Conservation (phyloP, 225 moss, liverwort and hornwort species). For the Anthoceros angustus region DNA sequence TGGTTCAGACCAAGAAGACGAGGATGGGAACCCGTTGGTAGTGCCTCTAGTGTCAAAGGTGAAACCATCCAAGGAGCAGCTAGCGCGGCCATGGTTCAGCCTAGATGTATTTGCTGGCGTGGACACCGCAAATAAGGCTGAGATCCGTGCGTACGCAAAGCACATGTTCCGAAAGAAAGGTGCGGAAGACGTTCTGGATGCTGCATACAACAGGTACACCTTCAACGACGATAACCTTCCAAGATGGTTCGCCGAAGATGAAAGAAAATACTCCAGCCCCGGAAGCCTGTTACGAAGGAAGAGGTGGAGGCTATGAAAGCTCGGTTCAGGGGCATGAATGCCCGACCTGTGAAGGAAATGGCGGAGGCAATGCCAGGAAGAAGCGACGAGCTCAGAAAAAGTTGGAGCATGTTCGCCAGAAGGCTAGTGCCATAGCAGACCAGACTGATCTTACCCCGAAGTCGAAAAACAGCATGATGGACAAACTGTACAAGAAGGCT, state of each 20-base stretch:
- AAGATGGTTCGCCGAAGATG: slow-evolving; percentile 90
- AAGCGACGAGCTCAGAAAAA: slow-evolving; percentile 73
- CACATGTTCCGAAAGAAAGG: slow-evolving; percentile 69
- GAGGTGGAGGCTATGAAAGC: slow-evolving; percentile 83
- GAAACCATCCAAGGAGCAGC: slow-evolving; percentile 38
- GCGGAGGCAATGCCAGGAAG: slow-evolving; percentile 95
- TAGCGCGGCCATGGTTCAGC: slow-evolving; percentile 79
- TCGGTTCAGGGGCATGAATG: slow-evolving; percentile 73
- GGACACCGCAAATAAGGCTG: slow-evolving; percentile 57
- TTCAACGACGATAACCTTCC: slow-evolving; percentile 71
- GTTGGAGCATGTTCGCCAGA: slow-evolving; percentile 79
- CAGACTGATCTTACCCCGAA: slow-evolving; percentile 75
- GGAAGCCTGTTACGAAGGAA: slow-evolving; percentile 78
- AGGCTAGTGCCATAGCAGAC: slow-evolving; percentile 82
- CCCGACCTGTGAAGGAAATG: slow-evolving; percentile 91
- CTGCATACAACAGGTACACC: slow-evolving; percentile 81
- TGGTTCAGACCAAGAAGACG: slow-evolving; percentile 24
- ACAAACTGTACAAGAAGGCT: slow-evolving; percentile 83
- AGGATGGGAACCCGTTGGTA: slow-evolving; percentile 52
- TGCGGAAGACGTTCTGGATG: slow-evolving; percentile 73
- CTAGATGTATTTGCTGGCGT: slow-evolving; percentile 79
- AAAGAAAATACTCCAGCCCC: slow-evolving; percentile 65
- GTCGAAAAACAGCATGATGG: slow-evolving; percentile 84
- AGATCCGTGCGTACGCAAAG: slow-evolving; percentile 75
- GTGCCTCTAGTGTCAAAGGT: slow-evolving; percentile 43